phyloP scores from a whole-genome alignment of 2,329 filamentous ascomycete species.

The Claviceps sp. region DNA sequence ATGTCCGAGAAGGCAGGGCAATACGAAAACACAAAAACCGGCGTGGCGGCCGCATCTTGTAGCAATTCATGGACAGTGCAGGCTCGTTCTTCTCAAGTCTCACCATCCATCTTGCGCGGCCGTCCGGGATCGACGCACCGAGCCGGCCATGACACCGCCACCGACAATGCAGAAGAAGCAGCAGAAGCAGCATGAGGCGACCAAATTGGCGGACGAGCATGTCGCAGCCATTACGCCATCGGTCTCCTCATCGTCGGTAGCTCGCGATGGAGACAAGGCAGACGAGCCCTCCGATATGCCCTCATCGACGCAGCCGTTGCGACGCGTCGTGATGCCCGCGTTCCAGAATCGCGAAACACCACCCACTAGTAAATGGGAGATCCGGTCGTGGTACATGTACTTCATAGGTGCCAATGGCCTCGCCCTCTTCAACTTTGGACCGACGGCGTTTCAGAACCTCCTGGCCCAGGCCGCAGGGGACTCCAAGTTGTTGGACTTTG shows the following conservation, averaged over 20 bases:
- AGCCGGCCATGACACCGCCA: background rate
- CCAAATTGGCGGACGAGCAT: background rate
- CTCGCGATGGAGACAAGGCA: background rate
- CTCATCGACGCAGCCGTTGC: background rate
- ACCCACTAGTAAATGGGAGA: constrained; percentile 13
- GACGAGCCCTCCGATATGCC: background rate
- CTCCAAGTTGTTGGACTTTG: constrained; percentile 37
- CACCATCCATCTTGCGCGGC: background rate
- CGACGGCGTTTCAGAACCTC: constrained; percentile 52
- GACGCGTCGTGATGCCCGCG: constrained; percentile 1
- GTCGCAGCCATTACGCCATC: background rate
- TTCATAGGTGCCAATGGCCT: constrained; percentile 55
- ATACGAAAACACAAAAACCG: too few species aligned
- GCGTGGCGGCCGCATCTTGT: too few species aligned
- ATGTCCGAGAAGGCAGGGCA: too few species aligned
- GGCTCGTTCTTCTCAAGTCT: background rate
- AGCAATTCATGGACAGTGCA: background rate
- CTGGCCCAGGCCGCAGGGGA: constrained; percentile 45
- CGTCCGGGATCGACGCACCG: background rate
- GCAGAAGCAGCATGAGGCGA: background rate
- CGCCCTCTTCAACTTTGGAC: constrained; percentile 49
- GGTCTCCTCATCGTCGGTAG: background rate
- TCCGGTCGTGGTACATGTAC: constrained; percentile 27
- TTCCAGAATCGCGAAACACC: constrained; percentile 2
- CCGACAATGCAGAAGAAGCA: too few species aligned